Evolutionary conservation across 768 basidiomycete genomes (phyloP).

Genomic region (Collybia sordida): DNA sequence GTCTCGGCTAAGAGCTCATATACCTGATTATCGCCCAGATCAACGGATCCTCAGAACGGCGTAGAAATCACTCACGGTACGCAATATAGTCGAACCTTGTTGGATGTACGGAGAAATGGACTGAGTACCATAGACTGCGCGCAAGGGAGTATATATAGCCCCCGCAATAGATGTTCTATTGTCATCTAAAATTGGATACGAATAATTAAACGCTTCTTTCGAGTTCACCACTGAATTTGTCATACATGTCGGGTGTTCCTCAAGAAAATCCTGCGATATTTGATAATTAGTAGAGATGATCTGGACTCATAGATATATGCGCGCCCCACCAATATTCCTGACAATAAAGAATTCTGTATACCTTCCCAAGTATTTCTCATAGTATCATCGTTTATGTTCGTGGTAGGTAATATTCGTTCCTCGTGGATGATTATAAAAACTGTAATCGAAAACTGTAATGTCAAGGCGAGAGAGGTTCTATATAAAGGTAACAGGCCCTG

Average conservation of each 20-base stretch:
- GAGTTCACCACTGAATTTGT: constrained; percentile 11
- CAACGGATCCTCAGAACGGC: neutral
- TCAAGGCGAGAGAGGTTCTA: constrained; percentile 29
- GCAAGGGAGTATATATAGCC: constrained; percentile 20
- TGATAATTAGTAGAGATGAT: neutral
- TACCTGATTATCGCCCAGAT: constrained; percentile 33
- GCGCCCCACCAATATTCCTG: constrained; percentile 45
- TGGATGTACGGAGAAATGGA: neutral
- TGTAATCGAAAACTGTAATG: constrained; percentile 39
- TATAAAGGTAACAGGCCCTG: constrained; percentile 46
- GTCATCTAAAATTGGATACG: constrained; percentile 36
- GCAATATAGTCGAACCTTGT: constrained; percentile 17
- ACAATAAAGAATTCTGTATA: constrained; percentile 45
- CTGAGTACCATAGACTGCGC: constrained; percentile 17
- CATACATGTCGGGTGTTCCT: constrained; percentile 26
- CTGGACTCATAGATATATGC: constrained; percentile 2
- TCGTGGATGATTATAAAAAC: constrained; percentile 40
- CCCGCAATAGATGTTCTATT: constrained; percentile 25
- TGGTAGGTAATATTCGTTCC: constrained; percentile 32
- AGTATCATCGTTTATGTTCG: constrained; percentile 15
- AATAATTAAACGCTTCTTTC: constrained; percentile 14
- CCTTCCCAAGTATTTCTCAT: constrained; percentile 39
- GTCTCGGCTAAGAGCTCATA: constrained; percentile 54
- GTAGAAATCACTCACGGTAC: constrained; percentile 16
- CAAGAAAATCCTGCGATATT: constrained; percentile 26